Conservation (phyloP, 768 basidiomycete genomes). For the Boletus insuetus region DNA sequence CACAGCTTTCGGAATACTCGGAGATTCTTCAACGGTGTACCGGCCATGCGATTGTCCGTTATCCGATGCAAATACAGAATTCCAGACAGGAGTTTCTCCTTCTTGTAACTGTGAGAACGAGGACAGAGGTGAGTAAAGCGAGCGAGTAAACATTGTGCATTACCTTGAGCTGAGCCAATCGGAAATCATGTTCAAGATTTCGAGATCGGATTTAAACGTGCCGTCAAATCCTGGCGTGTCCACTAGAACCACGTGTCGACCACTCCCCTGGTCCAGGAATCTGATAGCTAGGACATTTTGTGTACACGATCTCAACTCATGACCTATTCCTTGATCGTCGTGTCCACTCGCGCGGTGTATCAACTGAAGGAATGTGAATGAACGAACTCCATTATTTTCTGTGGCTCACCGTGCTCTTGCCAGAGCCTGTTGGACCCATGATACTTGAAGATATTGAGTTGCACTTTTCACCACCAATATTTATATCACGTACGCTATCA, state of each 20-base stretch:
- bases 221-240: constrained; percentile 16
- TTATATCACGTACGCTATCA: too few relatives aligned
- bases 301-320: constrained; percentile 9
- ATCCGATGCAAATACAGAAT: too few relatives aligned
- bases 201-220: too few relatives aligned
- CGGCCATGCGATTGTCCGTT: too few relatives aligned
- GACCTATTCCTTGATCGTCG: not conserved
- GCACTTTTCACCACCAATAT: not conserved
- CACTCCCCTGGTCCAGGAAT: not conserved
- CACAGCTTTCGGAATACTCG: constrained; percentile 31
- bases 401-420: too few relatives aligned
- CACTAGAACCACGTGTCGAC: constrained; percentile 17
- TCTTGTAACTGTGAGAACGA: constrained; percentile 8
- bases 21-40: constrained; percentile 1
- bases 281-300: constrained; percentile 3
- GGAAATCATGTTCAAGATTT: too few relatives aligned
- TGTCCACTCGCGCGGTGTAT: not conserved
- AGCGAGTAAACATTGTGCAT: not conserved
- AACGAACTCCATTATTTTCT: too few relatives aligned
- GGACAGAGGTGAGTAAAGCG: not conserved
- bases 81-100: too few relatives aligned
- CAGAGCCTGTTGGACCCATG: too few relatives aligned
- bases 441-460: not conserved
- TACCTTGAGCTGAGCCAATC: too few relatives aligned
- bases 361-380: too few relatives aligned